A percentile compares a stretch with the other conserved stretches of the same genome.
phyloP scores from a whole-genome alignment of 78 protist genomes.

The Dictyostelium firmibasis region DNA sequence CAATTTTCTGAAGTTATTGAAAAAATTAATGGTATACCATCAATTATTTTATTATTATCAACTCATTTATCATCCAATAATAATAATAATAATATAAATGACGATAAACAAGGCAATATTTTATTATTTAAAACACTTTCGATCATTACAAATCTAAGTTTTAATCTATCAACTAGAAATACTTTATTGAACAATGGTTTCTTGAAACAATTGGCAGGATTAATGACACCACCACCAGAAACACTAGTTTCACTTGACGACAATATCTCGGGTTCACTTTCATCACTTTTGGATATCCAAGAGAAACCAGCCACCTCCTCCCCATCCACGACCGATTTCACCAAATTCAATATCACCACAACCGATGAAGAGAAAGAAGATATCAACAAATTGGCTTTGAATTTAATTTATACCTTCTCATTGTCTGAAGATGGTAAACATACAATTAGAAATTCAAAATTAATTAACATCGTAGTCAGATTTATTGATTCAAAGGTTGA shows the following conservation, averaged over 20 bases:
- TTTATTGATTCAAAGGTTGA: conserved; percentile 44
- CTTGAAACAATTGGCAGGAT: background rate
- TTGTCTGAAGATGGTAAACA: conserved; percentile 56
- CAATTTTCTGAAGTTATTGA: background rate
- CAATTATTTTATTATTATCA: conserved; percentile 3
- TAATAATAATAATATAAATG: background rate
- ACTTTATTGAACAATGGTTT: background rate
- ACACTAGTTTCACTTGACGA: conserved; percentile 27
- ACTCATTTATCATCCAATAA: background rate
- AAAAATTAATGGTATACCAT: background rate
- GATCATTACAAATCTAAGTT: background rate
- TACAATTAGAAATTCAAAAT: conserved; percentile 48
- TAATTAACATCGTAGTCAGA: conserved; percentile 1
- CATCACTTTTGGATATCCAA: conserved; percentile 47
- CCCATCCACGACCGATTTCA: background rate
- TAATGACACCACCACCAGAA: conserved; percentile 72
- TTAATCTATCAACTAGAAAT: background rate
- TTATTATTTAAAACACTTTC: conserved; percentile 52
- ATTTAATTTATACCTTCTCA: conserved; percentile 37
- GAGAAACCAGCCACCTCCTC: background rate
- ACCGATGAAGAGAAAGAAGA: conserved; percentile 64
- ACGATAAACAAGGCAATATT: background rate
- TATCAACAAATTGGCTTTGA: conserved; percentile 19
- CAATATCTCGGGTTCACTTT: background rate
- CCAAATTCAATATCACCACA: background rate